These are phyloP conservation scores for Dichotomopilus funicola DNA, from an alignment of 2,329 filamentous ascomycete species.

Conservation along the genomic window DNA sequence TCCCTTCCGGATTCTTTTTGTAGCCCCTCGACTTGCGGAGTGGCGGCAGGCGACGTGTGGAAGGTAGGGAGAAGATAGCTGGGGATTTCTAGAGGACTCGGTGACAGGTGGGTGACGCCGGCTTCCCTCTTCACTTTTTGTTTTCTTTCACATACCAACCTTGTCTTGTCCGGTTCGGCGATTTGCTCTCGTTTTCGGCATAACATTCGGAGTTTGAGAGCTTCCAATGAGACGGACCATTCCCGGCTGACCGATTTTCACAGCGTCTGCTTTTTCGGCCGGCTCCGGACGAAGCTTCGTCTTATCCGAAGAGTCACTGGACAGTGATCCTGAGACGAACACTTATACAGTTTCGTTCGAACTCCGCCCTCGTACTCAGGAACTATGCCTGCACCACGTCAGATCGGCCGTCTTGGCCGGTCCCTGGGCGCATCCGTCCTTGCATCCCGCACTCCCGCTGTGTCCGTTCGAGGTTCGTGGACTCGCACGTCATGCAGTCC, in stretches of 20 bases:
- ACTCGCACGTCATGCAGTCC: background rate
- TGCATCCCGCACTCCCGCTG: slow-evolving; percentile 8
- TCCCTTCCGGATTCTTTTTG: background rate
- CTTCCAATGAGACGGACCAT: too few relatives aligned
- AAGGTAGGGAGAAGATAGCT: background rate
- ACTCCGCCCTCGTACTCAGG: too few relatives aligned
- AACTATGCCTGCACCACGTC: slow-evolving; percentile 18
- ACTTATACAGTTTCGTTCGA: too few relatives aligned
- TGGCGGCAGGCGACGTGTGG: slow-evolving; percentile 1
- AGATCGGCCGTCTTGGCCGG: slow-evolving; percentile 20
- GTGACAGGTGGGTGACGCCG: background rate
- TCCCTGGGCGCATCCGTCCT: slow-evolving; percentile 16
- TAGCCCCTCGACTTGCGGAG: background rate
- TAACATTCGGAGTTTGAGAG: too few relatives aligned
- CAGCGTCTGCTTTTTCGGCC: background rate
- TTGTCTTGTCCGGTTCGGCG: too few relatives aligned
- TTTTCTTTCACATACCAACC: background rate
- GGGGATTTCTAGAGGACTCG: background rate
- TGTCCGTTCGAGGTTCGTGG: slow-evolving; percentile 2
- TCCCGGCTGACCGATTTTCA: background rate
- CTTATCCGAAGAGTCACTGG: too few relatives aligned
- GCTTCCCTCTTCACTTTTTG: background rate
- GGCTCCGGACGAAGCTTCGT: background rate
- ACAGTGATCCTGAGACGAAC: too few relatives aligned
- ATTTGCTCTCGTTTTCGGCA: too few relatives aligned